Evolutionary conservation across 2,329 filamentous ascomycete genomes (phyloP), one percentile per base, ranked within the genome.

Genomic region (Aspergillus phoenicis): DNA sequence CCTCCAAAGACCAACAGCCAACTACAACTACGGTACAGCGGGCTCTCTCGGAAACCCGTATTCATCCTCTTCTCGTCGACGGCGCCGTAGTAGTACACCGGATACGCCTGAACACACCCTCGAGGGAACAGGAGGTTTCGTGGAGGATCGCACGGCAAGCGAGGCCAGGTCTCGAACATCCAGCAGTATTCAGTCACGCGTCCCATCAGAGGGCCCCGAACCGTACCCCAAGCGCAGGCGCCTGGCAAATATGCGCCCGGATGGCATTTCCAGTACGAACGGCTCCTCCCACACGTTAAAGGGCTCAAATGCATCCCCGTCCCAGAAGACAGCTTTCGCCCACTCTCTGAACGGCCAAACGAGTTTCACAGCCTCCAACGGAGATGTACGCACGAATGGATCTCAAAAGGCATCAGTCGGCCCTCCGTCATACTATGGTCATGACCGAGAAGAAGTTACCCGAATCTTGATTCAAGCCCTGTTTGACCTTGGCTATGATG

Each of bases 391-490:
- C 11, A 71, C 73, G 17, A 80, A 79, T 62, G 79, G 79, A 30
- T 72, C 77, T 3, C 68, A 70, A 43, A 77, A 74, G 57, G 68
- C 72, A 10, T 64, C 68, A 5, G 65, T 64, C 41, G 62, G 69
- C 51, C 62, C 72, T 30, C 63, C 80, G 5, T 80, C 81, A 36
- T 98, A 96, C 75, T 89, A 88, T 71, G 93, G 93, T 17, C 94
- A 98, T 73, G 87, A 95, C 73, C 87, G 92, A 73, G 93, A 97
- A 81, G 94, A 99, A 79, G 89, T 98, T 48, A 96, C 94, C 5
- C 85, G 95, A 57, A 90, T 98, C 65, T 78, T 99, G 69, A 95
- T 99, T 70, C 95, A 99, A 77, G 91, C 93, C 38, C 80, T 99
- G 65, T 86, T 88, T 24, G 94, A 97, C 74, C 84, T 99, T 80